A percentile compares a stretch with the other conserved stretches of the same genome.
Evolutionary conservation across 305 asterid species (phyloP).

Genomic region (Vinca major): DNA sequence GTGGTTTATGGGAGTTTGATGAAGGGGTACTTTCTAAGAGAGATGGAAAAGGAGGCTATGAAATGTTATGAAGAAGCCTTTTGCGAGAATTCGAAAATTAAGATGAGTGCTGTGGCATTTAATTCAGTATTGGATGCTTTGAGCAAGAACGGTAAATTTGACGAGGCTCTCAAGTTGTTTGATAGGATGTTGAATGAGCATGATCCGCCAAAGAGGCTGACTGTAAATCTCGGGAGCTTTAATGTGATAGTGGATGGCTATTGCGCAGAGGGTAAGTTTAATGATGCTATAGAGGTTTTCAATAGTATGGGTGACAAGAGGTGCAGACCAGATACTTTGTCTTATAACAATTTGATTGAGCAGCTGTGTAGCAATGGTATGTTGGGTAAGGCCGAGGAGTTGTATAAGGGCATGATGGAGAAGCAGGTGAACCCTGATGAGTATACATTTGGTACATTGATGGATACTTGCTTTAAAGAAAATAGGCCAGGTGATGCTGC

Average conservation of each 20-base stretch:
- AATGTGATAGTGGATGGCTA: constrained; percentile 75
- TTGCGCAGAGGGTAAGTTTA: constrained; percentile 50
- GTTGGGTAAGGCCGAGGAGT: constrained; percentile 65
- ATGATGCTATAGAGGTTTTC: constrained; percentile 61
- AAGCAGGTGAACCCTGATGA: constrained; percentile 70
- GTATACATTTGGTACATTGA: constrained; percentile 59
- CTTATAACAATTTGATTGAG: constrained; percentile 69
- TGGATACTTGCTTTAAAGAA: constrained; percentile 80
- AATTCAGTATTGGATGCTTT: constrained; percentile 67
- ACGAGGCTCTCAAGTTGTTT: constrained; percentile 62
- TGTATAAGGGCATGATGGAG: constrained; percentile 64
- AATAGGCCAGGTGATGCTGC: constrained; percentile 74
- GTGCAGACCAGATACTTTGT: constrained; percentile 67
- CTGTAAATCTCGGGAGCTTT: constrained; percentile 76
- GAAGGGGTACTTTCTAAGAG: constrained; percentile 82
- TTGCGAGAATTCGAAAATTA: constrained; percentile 40
- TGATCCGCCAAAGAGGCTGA: constrained; percentile 63
- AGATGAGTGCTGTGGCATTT: constrained; percentile 64
- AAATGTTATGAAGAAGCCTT: constrained; percentile 52
- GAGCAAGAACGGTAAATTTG: constrained; percentile 75
- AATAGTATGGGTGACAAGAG: constrained; percentile 67
- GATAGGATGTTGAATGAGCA: constrained; percentile 71
- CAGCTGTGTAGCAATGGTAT: constrained; percentile 60
- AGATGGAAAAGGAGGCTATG: constrained; percentile 79
- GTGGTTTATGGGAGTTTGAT: constrained; percentile 66